phyloP scores from a whole-genome alignment of 768 basidiomycete species.

The Collybia sp. region DNA sequence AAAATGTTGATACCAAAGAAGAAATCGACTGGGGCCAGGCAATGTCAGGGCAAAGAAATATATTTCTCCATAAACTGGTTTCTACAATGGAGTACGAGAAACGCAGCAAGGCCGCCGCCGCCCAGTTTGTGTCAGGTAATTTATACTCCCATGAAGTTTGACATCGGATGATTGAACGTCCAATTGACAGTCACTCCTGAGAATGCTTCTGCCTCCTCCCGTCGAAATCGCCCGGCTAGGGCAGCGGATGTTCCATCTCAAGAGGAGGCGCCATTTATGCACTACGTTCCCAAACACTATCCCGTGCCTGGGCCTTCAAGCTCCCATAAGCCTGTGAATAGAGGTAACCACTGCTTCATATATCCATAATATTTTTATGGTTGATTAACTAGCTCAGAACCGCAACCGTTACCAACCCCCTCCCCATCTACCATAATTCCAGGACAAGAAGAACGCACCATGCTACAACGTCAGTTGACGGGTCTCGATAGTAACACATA shows the following conservation, averaged over 20 bases:
- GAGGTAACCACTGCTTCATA: slow-evolving; percentile 7
- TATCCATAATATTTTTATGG: too few relatives aligned
- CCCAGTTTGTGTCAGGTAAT: slow-evolving; percentile 41
- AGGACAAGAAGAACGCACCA: slow-evolving; percentile 26
- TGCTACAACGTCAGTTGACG: slow-evolving; percentile 39
- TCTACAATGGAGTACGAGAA: slow-evolving; percentile 48
- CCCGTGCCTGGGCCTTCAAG: slow-evolving; percentile 11
- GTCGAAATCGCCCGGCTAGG: slow-evolving; percentile 28
- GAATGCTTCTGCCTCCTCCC: slow-evolving; percentile 26
- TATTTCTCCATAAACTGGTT: slow-evolving; percentile 69
- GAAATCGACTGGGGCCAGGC: slow-evolving; percentile 74
- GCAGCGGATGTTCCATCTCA: slow-evolving; percentile 31
- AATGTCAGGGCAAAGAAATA: slow-evolving; percentile 70
- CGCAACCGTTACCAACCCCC: not conserved
- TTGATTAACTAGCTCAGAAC: too few relatives aligned
- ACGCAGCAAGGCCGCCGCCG: slow-evolving; percentile 34
- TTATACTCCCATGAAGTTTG: not conserved
- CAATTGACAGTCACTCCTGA: not conserved
- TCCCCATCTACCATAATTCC: not conserved
- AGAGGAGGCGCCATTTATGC: slow-evolving; percentile 43
- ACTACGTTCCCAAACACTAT: slow-evolving; percentile 41
- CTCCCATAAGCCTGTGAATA: slow-evolving; percentile 13
- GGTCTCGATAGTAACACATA: slow-evolving; percentile 4
- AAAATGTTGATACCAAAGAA: slow-evolving; percentile 76
- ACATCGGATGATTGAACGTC: too few relatives aligned